Evolutionary conservation across 2,329 filamentous ascomycete genomes (phyloP), one percentile per base, ranked within the genome.

Genomic region (Xylariaceae sp.): DNA sequence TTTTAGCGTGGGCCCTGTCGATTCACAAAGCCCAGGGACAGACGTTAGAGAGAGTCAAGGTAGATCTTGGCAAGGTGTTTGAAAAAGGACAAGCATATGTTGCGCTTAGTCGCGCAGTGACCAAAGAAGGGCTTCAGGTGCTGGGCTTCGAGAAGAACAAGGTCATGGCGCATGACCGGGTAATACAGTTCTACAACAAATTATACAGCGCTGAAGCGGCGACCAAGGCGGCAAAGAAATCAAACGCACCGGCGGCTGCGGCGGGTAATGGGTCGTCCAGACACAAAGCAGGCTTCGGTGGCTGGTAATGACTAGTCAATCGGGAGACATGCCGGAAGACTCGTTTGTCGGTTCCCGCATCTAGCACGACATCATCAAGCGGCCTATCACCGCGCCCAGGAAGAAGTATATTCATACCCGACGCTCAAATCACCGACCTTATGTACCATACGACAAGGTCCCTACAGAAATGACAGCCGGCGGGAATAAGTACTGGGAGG

Each of bases 11-110:
- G 94, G 94, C 94, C 1, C 77, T 99, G 17, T 96, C 92, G 0
- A 99, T 99, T 61, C 94, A 99, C 78, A 99, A 99, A 75, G 94
- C 94, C 0, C 93, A 97, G 72, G 93, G 93, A 1, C 93, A 97
- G 73, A 97, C 93, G 1, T 78, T 97, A 30, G 92, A 96, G 70
- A 83, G 93, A 54, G 94, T 99, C 61, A 96, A 96, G 71, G 94
- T 99, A 30, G 92, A 99, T 71, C 80, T 99, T 0, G 89, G 91
- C 35, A 88, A 85, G 62, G 90, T 96, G 1, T 99, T 99, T 68
- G 94, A 99, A 73, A 97, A 96, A 74, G 94, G 94, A 0, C 94
- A 99, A 73, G 94, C 94, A 4, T 99, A 99, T 71, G 94, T 99
- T 55, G 94, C 94, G 55, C 84, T 99, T 11, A 96, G 90, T 78